phyloP scores from a whole-genome alignment of 352 stramenopile species.

The Aphanomyces euteiches region DNA sequence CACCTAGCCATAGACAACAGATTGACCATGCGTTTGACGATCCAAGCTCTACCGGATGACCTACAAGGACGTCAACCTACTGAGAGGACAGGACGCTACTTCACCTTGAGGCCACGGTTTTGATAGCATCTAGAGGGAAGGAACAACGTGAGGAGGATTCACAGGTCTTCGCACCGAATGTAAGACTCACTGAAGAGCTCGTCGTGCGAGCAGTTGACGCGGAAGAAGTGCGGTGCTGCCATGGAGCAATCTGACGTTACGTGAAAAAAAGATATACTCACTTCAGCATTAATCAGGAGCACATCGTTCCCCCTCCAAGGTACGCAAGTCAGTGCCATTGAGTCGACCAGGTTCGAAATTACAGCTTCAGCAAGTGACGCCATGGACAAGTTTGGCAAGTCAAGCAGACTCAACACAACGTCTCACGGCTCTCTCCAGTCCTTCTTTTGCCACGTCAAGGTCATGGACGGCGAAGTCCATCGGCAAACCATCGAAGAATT shows the following conservation, averaged over 20 bases:
- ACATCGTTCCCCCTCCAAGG: no score
- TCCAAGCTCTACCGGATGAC: neutral
- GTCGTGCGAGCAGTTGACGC: neutral
- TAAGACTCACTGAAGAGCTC: slow-evolving; percentile 14
- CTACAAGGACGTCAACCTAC: neutral
- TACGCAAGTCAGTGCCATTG: no score
- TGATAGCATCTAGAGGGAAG: slow-evolving; percentile 4
- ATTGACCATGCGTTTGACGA: neutral
- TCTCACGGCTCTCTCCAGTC: neutral
- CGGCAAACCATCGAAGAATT: no score
- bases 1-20: slow-evolving; percentile 4
- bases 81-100: neutral
- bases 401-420: neutral
- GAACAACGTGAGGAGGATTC: neutral
- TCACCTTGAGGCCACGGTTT: slow-evolving; percentile 16
- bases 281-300: neutral
- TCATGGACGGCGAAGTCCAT: no score
- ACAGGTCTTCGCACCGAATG: slow-evolving; percentile 1
- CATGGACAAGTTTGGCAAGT: neutral
- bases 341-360: neutral
- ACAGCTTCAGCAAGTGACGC: neutral
- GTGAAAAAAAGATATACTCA: neutral
- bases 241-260: neutral
- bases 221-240: neutral
- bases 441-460: no score